phyloP scores from a whole-genome alignment of 1,284 basidiomycete species.

The Moniliophthora roreri region DNA sequence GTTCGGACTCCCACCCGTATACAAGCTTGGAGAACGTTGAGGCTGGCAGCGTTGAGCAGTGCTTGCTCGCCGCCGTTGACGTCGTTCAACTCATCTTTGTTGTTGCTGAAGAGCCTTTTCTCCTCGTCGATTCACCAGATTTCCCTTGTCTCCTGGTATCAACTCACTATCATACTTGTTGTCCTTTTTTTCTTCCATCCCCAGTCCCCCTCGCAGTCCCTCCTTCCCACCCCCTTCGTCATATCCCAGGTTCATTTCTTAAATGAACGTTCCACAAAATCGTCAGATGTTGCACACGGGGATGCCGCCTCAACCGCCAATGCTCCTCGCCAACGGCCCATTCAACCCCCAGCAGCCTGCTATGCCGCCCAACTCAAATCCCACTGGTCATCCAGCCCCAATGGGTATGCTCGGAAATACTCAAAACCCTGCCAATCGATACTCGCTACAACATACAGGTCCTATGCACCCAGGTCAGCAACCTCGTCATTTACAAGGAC shows the following conservation, averaged over 20 bases:
- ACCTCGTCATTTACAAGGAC: constrained; percentile 19
- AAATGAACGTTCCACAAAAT: constrained; percentile 42
- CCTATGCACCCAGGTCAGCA: constrained; percentile 15
- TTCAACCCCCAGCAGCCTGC: constrained; percentile 35
- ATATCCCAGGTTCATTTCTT: constrained; percentile 13
- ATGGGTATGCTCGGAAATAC: constrained; percentile 38
- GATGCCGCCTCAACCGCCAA: constrained; percentile 36
- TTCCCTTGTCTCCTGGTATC: constrained; percentile 10
- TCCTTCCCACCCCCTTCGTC: constrained; percentile 7
- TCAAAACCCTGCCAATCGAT: constrained; percentile 18
- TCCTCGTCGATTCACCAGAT: constrained; percentile 3
- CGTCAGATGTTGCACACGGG: constrained; percentile 37
- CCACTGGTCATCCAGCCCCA: constrained; percentile 32
- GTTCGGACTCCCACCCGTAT: not conserved
- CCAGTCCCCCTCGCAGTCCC: constrained; percentile 8
- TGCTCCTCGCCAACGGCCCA: constrained; percentile 15
- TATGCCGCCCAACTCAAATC: constrained; percentile 38
- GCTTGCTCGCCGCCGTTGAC: constrained; percentile 8
- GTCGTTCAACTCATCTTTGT: constrained; percentile 6
- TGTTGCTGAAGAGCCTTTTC: not conserved
- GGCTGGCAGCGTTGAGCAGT: constrained; percentile 5
- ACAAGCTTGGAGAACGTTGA: not conserved
- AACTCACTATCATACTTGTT: constrained; percentile 16
- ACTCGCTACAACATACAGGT: constrained; percentile 23
- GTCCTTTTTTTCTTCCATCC: constrained; percentile 17